phyloP scores from a whole-genome alignment of 345 rosid genomes.

The Alliaria petiolata region DNA sequence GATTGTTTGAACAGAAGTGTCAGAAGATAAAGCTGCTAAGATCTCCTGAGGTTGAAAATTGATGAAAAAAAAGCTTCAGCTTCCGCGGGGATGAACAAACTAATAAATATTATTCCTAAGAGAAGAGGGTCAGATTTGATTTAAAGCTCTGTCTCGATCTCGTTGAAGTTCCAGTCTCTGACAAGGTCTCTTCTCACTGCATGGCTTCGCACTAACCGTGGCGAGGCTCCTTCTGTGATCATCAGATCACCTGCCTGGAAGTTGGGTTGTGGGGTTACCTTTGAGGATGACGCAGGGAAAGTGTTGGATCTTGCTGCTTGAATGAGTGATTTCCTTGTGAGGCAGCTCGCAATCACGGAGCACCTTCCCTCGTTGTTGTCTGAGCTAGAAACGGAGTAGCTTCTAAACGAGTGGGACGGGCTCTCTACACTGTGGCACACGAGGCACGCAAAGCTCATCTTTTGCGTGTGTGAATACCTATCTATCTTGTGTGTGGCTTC shows the following conservation, averaged over 20 bases:
- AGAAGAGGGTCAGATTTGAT: slow-evolving; percentile 2
- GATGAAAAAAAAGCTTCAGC: background rate
- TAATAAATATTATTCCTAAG: slow-evolving; percentile 18
- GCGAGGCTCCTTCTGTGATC: slow-evolving; percentile 45
- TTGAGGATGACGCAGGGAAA: slow-evolving; percentile 56
- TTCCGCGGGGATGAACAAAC: slow-evolving; percentile 6
- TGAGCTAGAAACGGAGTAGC: slow-evolving; percentile 91
- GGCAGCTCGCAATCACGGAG: slow-evolving; percentile 65
- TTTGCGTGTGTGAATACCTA: background rate
- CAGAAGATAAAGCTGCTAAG: background rate
- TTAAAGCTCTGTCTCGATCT: slow-evolving; percentile 51
- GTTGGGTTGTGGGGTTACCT: slow-evolving; percentile 82
- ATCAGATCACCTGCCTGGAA: slow-evolving; percentile 34
- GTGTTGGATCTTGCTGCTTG: slow-evolving; percentile 55
- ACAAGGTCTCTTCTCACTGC: slow-evolving; percentile 92
- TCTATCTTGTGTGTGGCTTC: background rate
- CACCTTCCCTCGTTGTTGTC: slow-evolving; percentile 92
- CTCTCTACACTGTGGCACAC: slow-evolving; percentile 91
- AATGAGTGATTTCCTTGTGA: slow-evolving; percentile 57
- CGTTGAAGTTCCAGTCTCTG: slow-evolving; percentile 94
- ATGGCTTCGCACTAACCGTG: slow-evolving; percentile 77
- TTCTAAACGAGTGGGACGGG: slow-evolving; percentile 88
- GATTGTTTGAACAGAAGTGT: background rate
- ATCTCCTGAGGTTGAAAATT: slow-evolving; percentile 1
- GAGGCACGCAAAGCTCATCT: slow-evolving; percentile 92